These are phyloP conservation scores for Capronia americana DNA, from an alignment of 2,329 filamentous ascomycete genomes.

Conservation along the genomic window DNA sequence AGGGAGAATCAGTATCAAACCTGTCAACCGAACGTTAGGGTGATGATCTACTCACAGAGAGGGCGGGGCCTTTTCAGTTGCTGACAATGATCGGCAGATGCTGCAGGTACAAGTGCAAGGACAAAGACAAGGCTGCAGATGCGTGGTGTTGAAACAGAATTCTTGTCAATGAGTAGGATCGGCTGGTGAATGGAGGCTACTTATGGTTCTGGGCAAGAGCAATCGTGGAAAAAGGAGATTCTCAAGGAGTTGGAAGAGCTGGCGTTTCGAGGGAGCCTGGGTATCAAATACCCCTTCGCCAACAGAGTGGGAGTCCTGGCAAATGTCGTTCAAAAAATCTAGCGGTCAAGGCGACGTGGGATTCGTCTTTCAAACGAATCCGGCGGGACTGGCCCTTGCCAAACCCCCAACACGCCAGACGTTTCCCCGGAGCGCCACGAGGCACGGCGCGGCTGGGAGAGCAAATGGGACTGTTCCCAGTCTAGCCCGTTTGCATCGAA, in stretches of 20 bases:
- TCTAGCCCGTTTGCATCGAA: constrained; percentile 11
- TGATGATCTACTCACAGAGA: constrained; percentile 18
- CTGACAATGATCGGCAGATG: constrained; percentile 24
- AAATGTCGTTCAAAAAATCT: constrained; percentile 30
- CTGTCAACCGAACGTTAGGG: constrained; percentile 4
- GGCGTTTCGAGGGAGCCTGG: constrained; percentile 18
- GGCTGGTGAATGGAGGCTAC: constrained; percentile 20
- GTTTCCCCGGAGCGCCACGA: constrained; percentile 36
- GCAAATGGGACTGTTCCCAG: constrained; percentile 12
- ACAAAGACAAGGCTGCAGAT: constrained; percentile 7
- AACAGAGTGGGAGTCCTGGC: constrained; percentile 19
- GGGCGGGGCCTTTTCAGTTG: constrained; percentile 12
- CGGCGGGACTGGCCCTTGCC: constrained; percentile 20
- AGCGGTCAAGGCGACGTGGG: constrained; percentile 38
- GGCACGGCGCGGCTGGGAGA: constrained; percentile 13
- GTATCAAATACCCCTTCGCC: constrained; percentile 33
- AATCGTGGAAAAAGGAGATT: constrained; percentile 13
- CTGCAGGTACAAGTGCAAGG: constrained; percentile 23
- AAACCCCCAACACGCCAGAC: constrained; percentile 27
- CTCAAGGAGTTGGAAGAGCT: constrained; percentile 16
- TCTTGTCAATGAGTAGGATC: background rate
- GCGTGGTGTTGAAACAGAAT: constrained; percentile 4
- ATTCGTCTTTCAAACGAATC: constrained; percentile 37
- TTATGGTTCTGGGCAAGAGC: constrained; percentile 9
- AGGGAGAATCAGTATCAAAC: constrained; percentile 1